phyloP scores from a whole-genome alignment of 768 basidiomycete genomes.

The Vararia minispora region DNA sequence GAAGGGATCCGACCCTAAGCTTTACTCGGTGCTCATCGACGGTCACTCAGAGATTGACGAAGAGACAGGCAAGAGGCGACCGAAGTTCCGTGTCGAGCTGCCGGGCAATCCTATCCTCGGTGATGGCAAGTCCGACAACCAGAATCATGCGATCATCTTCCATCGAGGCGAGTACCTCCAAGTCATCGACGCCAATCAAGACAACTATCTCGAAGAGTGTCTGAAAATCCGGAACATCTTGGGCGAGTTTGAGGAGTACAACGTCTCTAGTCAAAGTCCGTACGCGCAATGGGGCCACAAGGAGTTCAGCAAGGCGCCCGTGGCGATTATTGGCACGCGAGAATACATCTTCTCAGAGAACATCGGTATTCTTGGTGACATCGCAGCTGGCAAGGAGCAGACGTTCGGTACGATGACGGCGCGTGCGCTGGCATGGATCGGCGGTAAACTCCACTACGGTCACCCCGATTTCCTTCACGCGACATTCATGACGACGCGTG shows the following conservation, averaged over 20 bases:
- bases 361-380: constrained; percentile 97
- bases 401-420: constrained; percentile 99
- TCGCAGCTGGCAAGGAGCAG: constrained; percentile 99
- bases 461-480: constrained; percentile 99
- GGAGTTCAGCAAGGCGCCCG: constrained; percentile 81
- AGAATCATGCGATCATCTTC: constrained; percentile 99
- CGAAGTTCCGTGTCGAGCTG: constrained; percentile 95
- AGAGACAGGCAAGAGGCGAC: constrained; percentile 77
- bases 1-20: constrained; percentile 76
- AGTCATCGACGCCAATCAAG: constrained; percentile 99
- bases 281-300: constrained; percentile 95
- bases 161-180: constrained; percentile 98
- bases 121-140: constrained; percentile 98
- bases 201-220: constrained; percentile 99
- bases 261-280: constrained; percentile 83
- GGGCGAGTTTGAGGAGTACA: constrained; percentile 95
- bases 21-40: constrained; percentile 93
- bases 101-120: constrained; percentile 99
- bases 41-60: constrained; percentile 95
- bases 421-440: constrained; percentile 91
- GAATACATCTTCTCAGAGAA: constrained; percentile 99
- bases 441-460: constrained; percentile 97
- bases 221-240: constrained; percentile 96
- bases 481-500: constrained; percentile 96
- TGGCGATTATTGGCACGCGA: constrained; percentile 96